Evolutionary conservation across 192 early-diverging fungal species (phyloP), one percentile per base, ranked within the genome.

Genomic region (Backusella parvicylindrica): DNA sequence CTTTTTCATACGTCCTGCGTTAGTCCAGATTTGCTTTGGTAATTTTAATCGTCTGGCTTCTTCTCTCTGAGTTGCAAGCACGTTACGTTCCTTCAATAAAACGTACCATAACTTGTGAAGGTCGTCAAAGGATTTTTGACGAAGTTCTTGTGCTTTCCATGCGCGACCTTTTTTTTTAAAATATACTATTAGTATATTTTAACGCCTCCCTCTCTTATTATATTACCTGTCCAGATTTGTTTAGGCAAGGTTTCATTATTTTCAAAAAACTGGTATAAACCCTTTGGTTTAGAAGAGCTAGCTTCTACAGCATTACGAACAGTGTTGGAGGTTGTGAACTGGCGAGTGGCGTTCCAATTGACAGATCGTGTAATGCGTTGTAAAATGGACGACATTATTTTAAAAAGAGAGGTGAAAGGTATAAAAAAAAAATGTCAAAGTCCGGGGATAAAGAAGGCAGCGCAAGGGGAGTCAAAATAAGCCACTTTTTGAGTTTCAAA

Each of bases 51-150:
- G 85, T 37, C 79, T 83, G 23, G 88, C 83, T 78, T 94, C 92
- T 68, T 91, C 91, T 69, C 76, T 81, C 72, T 94, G 93, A 41
- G 90, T 90, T 40, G 92, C 91, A 60, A 95, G 84, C 65, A 93
- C 37, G 67, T 95, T 95, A 79, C 93, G 92, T 76, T 95, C 94
- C 83, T 95, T 95, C 36, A 95, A 84, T 73, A 93, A 82, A 23
- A 95, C 85, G 77, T 91, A 97, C 98, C 98, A 99, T 75, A 99
- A 85, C 83, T 92, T 93, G 83, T 98, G 98, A 73, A 99, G 85
- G 82, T 99, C 98, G 47, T 99, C 95, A 86, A 97, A 99, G 63
- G 91, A 93, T 87, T 99, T 99, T 72, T 85, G 78, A 21, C 98
- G 88, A 71, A 99, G 88, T 84, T 98, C 98, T 36, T 88, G 88